Evolutionary conservation across 2,329 filamentous ascomycete species (phyloP).

Genomic region (Trichoderma semiorbis): DNA sequence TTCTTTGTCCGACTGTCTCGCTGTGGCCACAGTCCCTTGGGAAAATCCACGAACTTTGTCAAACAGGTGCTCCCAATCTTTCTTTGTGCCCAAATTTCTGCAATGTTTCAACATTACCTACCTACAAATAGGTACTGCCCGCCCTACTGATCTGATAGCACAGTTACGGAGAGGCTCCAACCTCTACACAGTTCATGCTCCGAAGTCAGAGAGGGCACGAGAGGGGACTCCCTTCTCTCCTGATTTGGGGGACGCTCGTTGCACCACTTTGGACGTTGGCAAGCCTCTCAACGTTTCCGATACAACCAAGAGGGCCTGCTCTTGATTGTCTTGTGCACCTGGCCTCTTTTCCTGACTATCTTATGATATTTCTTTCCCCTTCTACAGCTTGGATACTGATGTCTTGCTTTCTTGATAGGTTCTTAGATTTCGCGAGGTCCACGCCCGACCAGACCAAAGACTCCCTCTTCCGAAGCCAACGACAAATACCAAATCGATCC

Average conservation of each 20-base stretch:
- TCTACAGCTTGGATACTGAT: neutral
- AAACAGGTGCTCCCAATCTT: neutral
- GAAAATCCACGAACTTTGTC: neutral
- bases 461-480: neutral
- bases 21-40: neutral
- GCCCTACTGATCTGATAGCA: neutral
- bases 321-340: neutral
- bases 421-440: neutral
- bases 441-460: neutral
- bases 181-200: neutral
- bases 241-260: neutral
- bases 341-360: neutral
- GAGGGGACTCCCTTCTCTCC: neutral
- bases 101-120: neutral
- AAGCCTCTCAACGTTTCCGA: neutral
- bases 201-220: neutral
- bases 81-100: neutral
- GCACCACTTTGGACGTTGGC: neutral
- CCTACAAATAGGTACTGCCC: too few species aligned
- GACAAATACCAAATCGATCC: neutral
- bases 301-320: neutral
- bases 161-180: neutral
- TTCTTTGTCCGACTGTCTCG: neutral
- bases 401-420: neutral
- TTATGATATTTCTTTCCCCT: neutral